These are phyloP conservation scores for Plantago coronopus DNA, from an alignment of 305 asterid species.

Conservation along the genomic window DNA sequence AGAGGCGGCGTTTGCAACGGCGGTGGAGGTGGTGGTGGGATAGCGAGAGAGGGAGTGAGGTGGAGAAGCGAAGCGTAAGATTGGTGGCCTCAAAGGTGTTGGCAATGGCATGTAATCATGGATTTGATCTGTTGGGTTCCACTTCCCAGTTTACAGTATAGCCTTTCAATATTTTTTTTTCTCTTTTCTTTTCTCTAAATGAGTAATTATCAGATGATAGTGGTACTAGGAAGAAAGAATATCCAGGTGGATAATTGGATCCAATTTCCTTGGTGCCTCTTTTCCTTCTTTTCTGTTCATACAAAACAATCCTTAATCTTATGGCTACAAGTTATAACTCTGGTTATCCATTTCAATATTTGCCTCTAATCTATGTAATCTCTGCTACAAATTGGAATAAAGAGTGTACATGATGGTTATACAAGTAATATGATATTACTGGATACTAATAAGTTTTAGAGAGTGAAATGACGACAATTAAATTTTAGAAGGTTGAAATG, in stretches of 20 bases:
- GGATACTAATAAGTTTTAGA: no score
- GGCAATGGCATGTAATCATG: conserved; percentile 26
- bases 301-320: no score
- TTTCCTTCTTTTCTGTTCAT: not conserved
- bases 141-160: no score
- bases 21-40: conserved; percentile 15
- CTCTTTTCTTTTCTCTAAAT: conserved; percentile 22
- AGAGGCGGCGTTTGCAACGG: conserved; percentile 17
- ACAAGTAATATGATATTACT: no score
- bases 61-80: conserved; percentile 21
- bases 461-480: no score
- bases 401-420: no score
- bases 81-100: conserved; percentile 20
- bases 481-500: no score
- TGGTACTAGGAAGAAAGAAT: no score
- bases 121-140: not conserved
- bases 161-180: conserved; percentile 19
- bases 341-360: no score
- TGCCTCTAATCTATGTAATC: no score
- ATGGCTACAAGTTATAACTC: no score
- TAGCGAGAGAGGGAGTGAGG: conserved; percentile 24
- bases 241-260: conserved; percentile 3
- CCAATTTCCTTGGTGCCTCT: conserved; percentile 13
- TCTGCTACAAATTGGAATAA: no score
- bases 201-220: conserved; percentile 13